Base-by-base conservation (phyloP, 768 basidiomycete species). In the Leccinum variicolor region DNA sequence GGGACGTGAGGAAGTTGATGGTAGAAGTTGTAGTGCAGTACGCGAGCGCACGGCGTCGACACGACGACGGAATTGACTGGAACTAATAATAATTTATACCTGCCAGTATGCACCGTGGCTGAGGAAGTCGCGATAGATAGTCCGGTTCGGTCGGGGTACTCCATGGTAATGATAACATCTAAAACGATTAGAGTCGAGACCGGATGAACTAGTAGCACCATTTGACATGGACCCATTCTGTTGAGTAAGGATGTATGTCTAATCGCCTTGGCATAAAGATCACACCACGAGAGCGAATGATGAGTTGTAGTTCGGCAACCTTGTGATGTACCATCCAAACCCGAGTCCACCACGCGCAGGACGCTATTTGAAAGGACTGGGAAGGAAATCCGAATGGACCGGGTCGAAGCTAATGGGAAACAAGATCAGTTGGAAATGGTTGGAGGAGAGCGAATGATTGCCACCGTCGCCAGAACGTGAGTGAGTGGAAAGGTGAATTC, bases 1-100 rank as follows among this genome's bases (percentile, higher is more conserved):
- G 65, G 57, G 19, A 60, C 58, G 13, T 69, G 54, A 64, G 6
- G 28, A n/a, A 19, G 49, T n/a, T 19, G n/a, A 10, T 46, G 23
- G n/a, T n/a, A 4, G 25, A 4, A 13, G 10, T 23, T 15, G 14
- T 34, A 15, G 5, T 26, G 19, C 10, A 13, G 21, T 14, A 17
- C 23, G 50, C 23, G 46, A 41, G 46, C 9, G 46, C 7, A n/a
- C 26, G 26, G 4, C n/a, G 11, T 19, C 14, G 47, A 49, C 48
- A 6, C n/a, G 11, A 31, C 14, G 47, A 49, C 48, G 25, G 15
- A 9, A 17, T 6, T 14, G 17, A 25, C 7, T 25, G 15, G 26
- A 26, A 23, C 21, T 46, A 23, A 33, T 33, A 33, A 0, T 23
- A 14, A 14, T n/a, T 1, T 41, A 41, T 41, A 41, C 39, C 10